phyloP scores from a whole-genome alignment of 306 rosid species.

The Albizia julibrissin region DNA sequence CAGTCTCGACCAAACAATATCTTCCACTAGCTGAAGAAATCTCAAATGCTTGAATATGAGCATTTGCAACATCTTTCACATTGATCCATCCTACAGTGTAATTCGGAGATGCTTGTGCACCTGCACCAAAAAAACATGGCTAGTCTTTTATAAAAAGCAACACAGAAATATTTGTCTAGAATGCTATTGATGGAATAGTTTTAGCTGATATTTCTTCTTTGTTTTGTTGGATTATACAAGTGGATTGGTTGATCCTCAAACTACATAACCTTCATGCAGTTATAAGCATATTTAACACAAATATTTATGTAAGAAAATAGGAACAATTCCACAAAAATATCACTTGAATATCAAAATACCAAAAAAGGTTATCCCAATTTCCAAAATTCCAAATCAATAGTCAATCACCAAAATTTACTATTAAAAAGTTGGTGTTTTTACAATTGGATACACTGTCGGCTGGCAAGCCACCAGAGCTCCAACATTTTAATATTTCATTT shows the following conservation, averaged over 20 bases:
- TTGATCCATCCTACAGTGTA: not conserved
- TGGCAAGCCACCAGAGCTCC: too few species aligned
- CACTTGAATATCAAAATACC: too few species aligned
- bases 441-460: too few species aligned
- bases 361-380: too few species aligned
- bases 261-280: too few species aligned
- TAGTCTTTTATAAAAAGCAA: not conserved
- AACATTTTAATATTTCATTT: too few species aligned
- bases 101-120: constrained; percentile 57
- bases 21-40: not conserved
- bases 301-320: too few species aligned
- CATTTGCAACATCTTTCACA: not conserved
- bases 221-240: not conserved
- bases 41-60: not conserved
- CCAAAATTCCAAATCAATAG: too few species aligned
- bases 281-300: not conserved
- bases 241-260: not conserved
- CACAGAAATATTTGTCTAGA: not conserved
- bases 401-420: too few species aligned
- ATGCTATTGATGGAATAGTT: not conserved
- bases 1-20: not conserved
- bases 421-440: too few species aligned
- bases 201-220: not conserved
- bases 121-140: constrained; percentile 35
- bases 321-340: too few species aligned